phyloP scores from a whole-genome alignment of 2,329 filamentous ascomycete genomes.

The Rhynchosporium secalis region DNA sequence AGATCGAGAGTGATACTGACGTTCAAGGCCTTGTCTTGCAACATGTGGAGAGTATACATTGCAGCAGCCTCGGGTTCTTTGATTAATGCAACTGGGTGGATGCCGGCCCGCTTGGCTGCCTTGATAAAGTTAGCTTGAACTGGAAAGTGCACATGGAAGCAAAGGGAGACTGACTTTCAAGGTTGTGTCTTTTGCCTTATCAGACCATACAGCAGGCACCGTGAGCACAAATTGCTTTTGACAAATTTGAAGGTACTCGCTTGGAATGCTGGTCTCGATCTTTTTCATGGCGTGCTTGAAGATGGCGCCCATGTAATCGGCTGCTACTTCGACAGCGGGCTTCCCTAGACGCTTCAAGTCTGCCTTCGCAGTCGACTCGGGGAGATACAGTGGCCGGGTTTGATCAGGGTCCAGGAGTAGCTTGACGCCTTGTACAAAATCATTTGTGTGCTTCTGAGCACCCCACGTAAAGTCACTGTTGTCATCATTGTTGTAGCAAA shows the following conservation, averaged over 20 bases:
- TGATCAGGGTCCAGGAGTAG: slow-evolving; percentile 36
- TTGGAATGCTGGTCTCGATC: slow-evolving; percentile 46
- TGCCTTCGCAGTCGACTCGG: slow-evolving; percentile 26
- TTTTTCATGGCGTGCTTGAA: slow-evolving; percentile 49
- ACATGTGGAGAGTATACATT: slow-evolving; percentile 12
- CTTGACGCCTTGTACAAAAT: slow-evolving; percentile 30
- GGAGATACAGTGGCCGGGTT: slow-evolving; percentile 21
- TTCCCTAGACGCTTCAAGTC: slow-evolving; percentile 45
- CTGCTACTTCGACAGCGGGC: slow-evolving; percentile 51
- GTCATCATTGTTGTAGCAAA: slow-evolving; percentile 20
- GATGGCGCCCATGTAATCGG: slow-evolving; percentile 36
- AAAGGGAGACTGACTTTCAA: slow-evolving; percentile 42
- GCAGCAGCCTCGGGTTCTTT: slow-evolving; percentile 21
- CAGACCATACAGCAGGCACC: slow-evolving; percentile 60
- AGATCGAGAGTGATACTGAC: slow-evolving; percentile 40
- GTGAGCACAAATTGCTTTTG: slow-evolving; percentile 56
- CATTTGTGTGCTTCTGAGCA: slow-evolving; percentile 5
- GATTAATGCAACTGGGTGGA: slow-evolving; percentile 17
- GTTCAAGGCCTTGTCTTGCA: slow-evolving; percentile 25
- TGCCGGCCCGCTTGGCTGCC: slow-evolving; percentile 19
- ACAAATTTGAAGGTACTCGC: slow-evolving; percentile 45
- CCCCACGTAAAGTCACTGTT: slow-evolving; percentile 22
- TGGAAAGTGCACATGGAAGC: slow-evolving; percentile 36
- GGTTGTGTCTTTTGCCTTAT: slow-evolving; percentile 53
- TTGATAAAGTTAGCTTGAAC: background rate